phyloP scores from a whole-genome alignment of 1,139 yeast species.

The Magnusiomyces clavatus region DNA sequence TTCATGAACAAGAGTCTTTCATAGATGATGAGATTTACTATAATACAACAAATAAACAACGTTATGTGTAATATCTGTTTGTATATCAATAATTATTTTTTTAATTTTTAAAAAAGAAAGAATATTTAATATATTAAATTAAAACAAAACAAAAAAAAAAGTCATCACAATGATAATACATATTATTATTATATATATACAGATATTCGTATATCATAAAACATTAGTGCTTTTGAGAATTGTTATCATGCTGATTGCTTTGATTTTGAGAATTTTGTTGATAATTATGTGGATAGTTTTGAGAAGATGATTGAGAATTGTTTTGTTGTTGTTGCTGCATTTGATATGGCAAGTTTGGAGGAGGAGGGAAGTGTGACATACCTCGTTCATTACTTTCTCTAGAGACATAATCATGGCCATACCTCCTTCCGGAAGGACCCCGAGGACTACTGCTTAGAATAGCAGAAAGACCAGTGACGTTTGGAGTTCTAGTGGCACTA shows the following conservation, averaged over 20 bases:
- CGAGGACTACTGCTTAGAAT: slow-evolving; percentile 2
- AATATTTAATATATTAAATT: no score
- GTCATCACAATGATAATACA: no score
- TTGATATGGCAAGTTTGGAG: not conserved
- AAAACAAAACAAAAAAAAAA: no score
- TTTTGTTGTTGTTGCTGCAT: slow-evolving; percentile 3
- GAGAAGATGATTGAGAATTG: not conserved
- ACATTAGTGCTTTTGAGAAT: not conserved
- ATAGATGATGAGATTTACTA: slow-evolving; percentile 2
- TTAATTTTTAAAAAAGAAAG: no score
- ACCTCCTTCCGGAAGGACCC: slow-evolving; percentile 1
- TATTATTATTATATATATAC: no score
- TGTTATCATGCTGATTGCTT: not conserved
- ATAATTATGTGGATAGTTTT: not conserved
- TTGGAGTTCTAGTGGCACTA: slow-evolving; percentile 5
- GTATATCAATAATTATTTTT: no score
- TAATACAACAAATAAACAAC: no score
- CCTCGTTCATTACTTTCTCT: slow-evolving; percentile 24
- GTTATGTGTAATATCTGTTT: no score
- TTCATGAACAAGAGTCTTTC: slow-evolving; percentile 78
- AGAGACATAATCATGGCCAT: slow-evolving; percentile 17
- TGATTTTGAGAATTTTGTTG: not conserved
- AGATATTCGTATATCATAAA: no score
- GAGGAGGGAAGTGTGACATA: slow-evolving; percentile 7
- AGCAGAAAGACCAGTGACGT: slow-evolving; percentile 6